A percentile compares a stretch with the other conserved stretches of the same genome.
Evolutionary conservation across 2,329 filamentous ascomycete genomes (phyloP).

Genomic region (Tricladium varicosporioides): DNA sequence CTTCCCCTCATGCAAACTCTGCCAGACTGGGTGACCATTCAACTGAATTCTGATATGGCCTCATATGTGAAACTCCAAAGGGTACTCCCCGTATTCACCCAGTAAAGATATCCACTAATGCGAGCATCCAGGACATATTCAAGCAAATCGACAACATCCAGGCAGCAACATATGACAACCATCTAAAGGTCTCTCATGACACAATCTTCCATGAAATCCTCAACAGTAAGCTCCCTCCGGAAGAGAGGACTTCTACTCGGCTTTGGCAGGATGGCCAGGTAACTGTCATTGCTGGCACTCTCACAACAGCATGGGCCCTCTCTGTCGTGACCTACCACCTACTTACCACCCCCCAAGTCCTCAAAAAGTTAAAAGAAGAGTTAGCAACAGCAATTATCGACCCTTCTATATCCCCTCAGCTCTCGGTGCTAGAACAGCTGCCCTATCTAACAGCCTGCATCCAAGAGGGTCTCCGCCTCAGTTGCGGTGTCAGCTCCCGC

Average conservation of each 20-base stretch:
- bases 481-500: conserved; percentile 30
- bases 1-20: too few species aligned
- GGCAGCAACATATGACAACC: too few species aligned
- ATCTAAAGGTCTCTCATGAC: too few species aligned
- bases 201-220: conserved; percentile 14
- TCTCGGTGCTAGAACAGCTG: conserved; percentile 20
- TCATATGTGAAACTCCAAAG: too few species aligned
- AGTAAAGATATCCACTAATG: too few species aligned
- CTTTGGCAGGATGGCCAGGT: conserved; percentile 32
- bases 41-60: too few species aligned
- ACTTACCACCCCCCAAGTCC: conserved; percentile 32
- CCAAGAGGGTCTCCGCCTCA: conserved; percentile 31
- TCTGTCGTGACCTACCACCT: conserved; percentile 37
- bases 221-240: conserved; percentile 27
- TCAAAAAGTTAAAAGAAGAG: conserved; percentile 35
- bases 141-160: too few species aligned
- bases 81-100: too few species aligned
- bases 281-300: conserved; percentile 35
- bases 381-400: conserved; percentile 26
- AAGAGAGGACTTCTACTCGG: conserved; percentile 33
- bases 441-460: conserved; percentile 31
- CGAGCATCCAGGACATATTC: too few species aligned
- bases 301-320: conserved; percentile 38
- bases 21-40: too few species aligned
- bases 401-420: conserved; percentile 1